phyloP scores from a whole-genome alignment of 1,284 basidiomycete genomes.

The Pterulicium gracile region DNA sequence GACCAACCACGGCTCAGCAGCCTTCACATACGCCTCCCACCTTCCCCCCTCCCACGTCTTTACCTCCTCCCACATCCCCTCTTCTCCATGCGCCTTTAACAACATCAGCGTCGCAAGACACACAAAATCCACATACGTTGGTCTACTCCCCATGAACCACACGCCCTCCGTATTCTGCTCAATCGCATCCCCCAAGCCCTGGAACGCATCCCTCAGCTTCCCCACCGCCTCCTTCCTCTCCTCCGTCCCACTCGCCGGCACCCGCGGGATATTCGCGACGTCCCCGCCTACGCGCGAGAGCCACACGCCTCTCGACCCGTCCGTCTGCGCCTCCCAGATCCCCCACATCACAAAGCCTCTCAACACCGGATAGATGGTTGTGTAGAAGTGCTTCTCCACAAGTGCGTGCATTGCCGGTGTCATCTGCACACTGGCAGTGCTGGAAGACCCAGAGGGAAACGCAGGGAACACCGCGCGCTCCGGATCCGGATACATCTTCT shows the following conservation, averaged over 20 bases:
- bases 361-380: not conserved
- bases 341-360: not conserved
- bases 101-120: too few relatives aligned
- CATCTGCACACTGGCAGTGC: not conserved
- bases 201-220: not conserved
- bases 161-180: not conserved
- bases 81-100: too few relatives aligned
- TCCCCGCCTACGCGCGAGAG: too few relatives aligned
- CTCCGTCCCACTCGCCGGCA: not conserved
- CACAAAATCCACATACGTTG: not conserved
- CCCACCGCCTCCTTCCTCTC: not conserved
- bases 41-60: too few relatives aligned
- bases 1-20: too few relatives aligned
- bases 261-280: too few relatives aligned
- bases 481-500: not conserved
- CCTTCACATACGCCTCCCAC: too few relatives aligned
- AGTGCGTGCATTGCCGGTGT: not conserved
- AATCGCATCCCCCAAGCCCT: not conserved
- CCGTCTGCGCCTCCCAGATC: not conserved
- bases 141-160: not conserved
- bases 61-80: too few relatives aligned
- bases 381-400: too few relatives aligned
- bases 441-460: not conserved
- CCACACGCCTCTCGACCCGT: not conserved
- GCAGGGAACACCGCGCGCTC: not conserved